A percentile compares a stretch with the other conserved stretches of the same genome.
Conservation (phyloP, 768 basidiomycete genomes). For the Trametes cinnabarina region DNA sequence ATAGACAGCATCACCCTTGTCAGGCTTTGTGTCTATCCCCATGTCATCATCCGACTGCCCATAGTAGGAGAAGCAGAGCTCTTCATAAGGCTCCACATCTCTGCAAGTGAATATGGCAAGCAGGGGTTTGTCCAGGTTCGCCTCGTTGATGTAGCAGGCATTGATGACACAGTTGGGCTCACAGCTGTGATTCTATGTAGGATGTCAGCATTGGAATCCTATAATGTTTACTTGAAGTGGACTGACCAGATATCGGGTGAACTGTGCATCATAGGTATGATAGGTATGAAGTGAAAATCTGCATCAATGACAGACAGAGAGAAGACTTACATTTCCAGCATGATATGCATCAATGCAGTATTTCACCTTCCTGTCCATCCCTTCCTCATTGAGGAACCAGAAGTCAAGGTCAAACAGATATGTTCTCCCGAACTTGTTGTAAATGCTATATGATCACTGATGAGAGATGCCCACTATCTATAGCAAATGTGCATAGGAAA, state of each 20-base stretch:
- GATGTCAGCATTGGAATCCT: neutral
- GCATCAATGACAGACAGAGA: neutral
- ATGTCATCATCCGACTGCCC: slow-evolving; percentile 45
- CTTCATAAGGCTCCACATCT: slow-evolving; percentile 64
- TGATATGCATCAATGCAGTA: slow-evolving; percentile 87
- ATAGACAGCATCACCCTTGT: slow-evolving; percentile 37
- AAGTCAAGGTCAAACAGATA: slow-evolving; percentile 86
- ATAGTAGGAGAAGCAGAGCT: slow-evolving; percentile 75
- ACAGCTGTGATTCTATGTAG: slow-evolving; percentile 81
- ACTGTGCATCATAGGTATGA: no score
- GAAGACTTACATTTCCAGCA: slow-evolving; percentile 68
- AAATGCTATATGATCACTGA: no score
- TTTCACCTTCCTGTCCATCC: slow-evolving; percentile 35
- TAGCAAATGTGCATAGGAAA: slow-evolving; percentile 13
- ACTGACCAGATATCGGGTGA: slow-evolving; percentile 84
- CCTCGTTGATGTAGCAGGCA: slow-evolving; percentile 79
- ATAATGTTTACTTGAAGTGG: slow-evolving; percentile 1
- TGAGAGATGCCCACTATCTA: no score
- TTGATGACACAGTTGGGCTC: slow-evolving; percentile 77
- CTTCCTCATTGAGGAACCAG: slow-evolving; percentile 50
- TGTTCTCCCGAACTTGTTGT: slow-evolving; percentile 70
- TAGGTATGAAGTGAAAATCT: slow-evolving; percentile 1
- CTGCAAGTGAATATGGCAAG: slow-evolving; percentile 63
- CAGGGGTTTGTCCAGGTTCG: slow-evolving; percentile 65
- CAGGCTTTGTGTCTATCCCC: slow-evolving; percentile 3